Percentiles rank a stretch among this genome's conserved stretches.
These are phyloP conservation scores for Plasmodium malariae DNA, from an alignment of 169 alveolate species.

Conservation along the genomic window DNA sequence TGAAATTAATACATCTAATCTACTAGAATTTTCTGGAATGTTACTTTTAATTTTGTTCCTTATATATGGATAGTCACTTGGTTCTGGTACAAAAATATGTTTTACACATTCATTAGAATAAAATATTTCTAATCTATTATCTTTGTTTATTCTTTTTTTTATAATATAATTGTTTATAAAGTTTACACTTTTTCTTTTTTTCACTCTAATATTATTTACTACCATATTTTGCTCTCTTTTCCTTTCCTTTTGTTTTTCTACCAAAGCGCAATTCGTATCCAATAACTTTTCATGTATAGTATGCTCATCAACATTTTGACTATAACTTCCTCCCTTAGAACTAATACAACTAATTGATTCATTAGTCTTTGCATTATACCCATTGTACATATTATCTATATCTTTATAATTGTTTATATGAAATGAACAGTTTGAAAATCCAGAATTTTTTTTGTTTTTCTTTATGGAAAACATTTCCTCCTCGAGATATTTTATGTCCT, in stretches of 20 bases:
- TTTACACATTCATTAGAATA: slow-evolving; percentile 82
- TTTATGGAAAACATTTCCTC: neutral
- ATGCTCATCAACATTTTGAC: too few species aligned
- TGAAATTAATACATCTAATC: slow-evolving; percentile 90
- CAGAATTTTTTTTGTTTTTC: neutral
- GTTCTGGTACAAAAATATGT: slow-evolving; percentile 93
- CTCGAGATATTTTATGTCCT: neutral
- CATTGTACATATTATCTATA: neutral
- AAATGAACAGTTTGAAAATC: neutral
- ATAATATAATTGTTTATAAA: neutral
- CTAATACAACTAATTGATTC: too few species aligned
- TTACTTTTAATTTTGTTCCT: slow-evolving; percentile 87
- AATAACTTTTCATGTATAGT: neutral
- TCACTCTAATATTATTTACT: too few species aligned
- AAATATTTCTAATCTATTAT: slow-evolving; percentile 40
- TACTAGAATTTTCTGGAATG: slow-evolving; percentile 93
- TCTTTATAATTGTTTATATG: neutral
- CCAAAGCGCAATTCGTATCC: neutral
- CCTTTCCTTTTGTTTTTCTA: neutral
- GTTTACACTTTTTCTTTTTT: neutral
- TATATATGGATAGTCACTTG: slow-evolving; percentile 90
- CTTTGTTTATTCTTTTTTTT: slow-evolving; percentile 27
- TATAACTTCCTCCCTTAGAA: too few species aligned
- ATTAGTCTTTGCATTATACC: neutral
- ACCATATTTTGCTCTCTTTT: neutral